Conservation (phyloP, 2,329 filamentous ascomycete genomes). For the Penicillium sp. region DNA sequence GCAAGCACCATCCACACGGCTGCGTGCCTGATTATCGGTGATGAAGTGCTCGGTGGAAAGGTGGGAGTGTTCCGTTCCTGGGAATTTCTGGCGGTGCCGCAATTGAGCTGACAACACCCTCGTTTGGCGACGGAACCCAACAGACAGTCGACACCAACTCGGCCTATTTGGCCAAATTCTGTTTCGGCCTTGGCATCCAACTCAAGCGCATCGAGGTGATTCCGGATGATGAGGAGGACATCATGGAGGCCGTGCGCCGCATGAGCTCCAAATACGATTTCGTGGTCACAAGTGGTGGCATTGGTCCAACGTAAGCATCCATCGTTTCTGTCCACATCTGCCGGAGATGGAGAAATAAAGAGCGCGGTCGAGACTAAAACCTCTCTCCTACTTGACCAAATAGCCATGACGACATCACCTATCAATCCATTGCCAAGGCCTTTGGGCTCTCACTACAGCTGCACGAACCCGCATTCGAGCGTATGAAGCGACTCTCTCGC, state of each 20-base stretch:
- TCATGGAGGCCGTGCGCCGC: constrained; percentile 75
- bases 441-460: constrained; percentile 71
- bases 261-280: constrained; percentile 92
- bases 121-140: neutral
- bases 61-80: constrained; percentile 43
- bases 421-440: constrained; percentile 85
- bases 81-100: neutral
- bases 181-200: constrained; percentile 59
- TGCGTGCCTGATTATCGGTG: constrained; percentile 90
- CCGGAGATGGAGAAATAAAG: neutral
- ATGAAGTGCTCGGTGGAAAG: constrained; percentile 93
- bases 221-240: constrained; percentile 83
- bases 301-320: constrained; percentile 70
- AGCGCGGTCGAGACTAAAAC: neutral
- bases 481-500: constrained; percentile 77
- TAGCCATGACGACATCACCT: constrained; percentile 90
- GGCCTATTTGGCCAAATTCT: constrained; percentile 59
- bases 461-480: constrained; percentile 67
- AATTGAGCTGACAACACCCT: neutral
- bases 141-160: constrained; percentile 63
- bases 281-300: constrained; percentile 90
- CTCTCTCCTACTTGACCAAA: too few relatives aligned
- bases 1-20: constrained; percentile 73
- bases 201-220: constrained; percentile 89
- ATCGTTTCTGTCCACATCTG: neutral